A percentile compares a stretch with the other conserved stretches of the same genome.
Evolutionary conservation across 2,329 filamentous ascomycete species (phyloP).

Genomic region (Neonectria sp.): DNA sequence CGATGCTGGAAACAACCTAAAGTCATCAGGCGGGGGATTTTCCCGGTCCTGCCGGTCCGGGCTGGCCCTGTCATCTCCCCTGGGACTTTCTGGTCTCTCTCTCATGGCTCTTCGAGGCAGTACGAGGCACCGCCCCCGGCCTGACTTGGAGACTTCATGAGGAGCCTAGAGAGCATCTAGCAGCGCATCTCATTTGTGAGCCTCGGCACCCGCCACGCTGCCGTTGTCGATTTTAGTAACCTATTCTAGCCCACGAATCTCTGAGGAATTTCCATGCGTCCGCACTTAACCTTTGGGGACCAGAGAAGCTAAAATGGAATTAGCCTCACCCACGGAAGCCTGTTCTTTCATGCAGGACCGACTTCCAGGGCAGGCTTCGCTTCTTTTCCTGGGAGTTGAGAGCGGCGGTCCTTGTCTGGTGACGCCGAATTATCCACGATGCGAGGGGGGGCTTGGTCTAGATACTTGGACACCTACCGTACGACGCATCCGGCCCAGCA

Average conservation of each 20-base stretch:
- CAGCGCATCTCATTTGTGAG: neutral
- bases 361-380: constrained; percentile 6
- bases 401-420: constrained; percentile 15
- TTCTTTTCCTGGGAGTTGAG: constrained; percentile 12
- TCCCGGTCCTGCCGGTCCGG: neutral
- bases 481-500: constrained; percentile 11
- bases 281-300: constrained; percentile 7
- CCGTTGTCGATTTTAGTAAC: neutral
- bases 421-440: neutral
- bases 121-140: neutral
- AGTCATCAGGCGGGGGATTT: neutral
- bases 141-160: constrained; percentile 9
- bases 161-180: constrained; percentile 12
- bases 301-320: constrained; percentile 8
- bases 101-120: neutral
- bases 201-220: neutral
- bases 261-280: constrained; percentile 21
- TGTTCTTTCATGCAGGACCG: constrained; percentile 11
- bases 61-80: neutral
- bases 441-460: neutral
- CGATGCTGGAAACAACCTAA: neutral
- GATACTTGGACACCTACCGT: neutral
- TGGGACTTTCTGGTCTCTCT: neutral
- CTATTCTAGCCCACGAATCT: constrained; percentile 12
- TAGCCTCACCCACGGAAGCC: constrained; percentile 11